Base-by-base conservation (phyloP, 73 alveolate species). In the Strombidium stylifer region DNA sequence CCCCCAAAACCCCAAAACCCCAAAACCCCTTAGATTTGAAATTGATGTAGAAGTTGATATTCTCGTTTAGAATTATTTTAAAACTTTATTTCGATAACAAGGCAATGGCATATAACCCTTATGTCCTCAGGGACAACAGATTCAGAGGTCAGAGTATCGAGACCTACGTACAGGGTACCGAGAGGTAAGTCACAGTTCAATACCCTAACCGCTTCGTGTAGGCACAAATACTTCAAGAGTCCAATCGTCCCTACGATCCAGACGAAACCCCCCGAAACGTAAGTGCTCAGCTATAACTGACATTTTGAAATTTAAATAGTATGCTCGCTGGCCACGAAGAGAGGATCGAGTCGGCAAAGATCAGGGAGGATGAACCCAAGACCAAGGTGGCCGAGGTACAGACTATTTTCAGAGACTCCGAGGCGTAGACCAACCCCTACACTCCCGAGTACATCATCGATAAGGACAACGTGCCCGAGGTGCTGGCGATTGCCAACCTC, bases 361-460 rank as follows among this genome's bases (percentile, higher is more conserved):
- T 6, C 4, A n/a, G 70, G 34, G n/a, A 18, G 1, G 23, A 15
- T 15, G 70, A 56, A 36, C 70, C 70, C 6, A 56, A 56, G 36
- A n/a, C 54, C 28, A 56, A 56, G 36, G 34, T 53, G 8, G 70
- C 34, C 16, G 70, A 56, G 45, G 19, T 56, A 20, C 37, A 48
- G 37, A 48, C 61, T 4, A 48, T 48, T 14, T 85, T 51, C 62
- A 82, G 99, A 69, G 99, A 95, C 82, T 69, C 93, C 73, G 99
- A 86, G 47, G 97, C 99, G 18, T 95, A 95, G 70, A 95, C 99
- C 16, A 94, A 89, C 59, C 99, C 99, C 30, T 95, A 84, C 68
- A 84, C 99, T 26, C 98, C 98, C 44, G 97, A 93, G 12, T 85
- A 71, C 52, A 86, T 88, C 21, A 82, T 90, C 32, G 93, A 86